Conservation (phyloP, 176 grass and related monocot genomes). For the Hsuehochloa calcarea region DNA sequence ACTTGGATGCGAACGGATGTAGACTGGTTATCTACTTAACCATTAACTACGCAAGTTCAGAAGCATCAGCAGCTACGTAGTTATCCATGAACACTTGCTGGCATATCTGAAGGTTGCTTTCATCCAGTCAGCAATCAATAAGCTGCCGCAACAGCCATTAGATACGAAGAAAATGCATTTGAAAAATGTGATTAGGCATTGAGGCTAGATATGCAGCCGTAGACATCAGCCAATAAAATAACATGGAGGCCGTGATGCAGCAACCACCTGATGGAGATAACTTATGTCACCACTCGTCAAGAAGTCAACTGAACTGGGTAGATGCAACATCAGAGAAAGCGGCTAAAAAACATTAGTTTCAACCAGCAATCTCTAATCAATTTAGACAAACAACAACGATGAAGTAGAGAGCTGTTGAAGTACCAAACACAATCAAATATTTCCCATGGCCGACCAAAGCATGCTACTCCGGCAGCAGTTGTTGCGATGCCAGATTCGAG, state of each 20-base stretch:
- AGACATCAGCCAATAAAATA: constrained; percentile 30
- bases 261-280: constrained; percentile 37
- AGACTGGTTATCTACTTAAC: neutral
- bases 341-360: constrained; percentile 7
- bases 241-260: constrained; percentile 16
- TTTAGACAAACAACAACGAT: neutral
- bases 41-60: neutral
- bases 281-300: neutral
- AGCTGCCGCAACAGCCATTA: neutral
- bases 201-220: neutral
- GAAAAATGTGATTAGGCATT: constrained; percentile 14
- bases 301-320: constrained; percentile 10
- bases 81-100: neutral
- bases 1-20: neutral
- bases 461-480: neutral
- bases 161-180: constrained; percentile 2
- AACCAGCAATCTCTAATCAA: constrained; percentile 1
- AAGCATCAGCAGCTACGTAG: neutral
- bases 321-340: constrained; percentile 27
- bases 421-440: constrained; percentile 17
- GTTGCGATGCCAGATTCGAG: constrained; percentile 9
- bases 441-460: constrained; percentile 8
- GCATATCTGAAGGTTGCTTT: constrained; percentile 7
- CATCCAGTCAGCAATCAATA: constrained; percentile 30
- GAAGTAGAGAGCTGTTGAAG: neutral